Evolutionary conservation across 495 filamentous ascomycete species (phyloP).

Genomic region (Neurospora sp.): DNA sequence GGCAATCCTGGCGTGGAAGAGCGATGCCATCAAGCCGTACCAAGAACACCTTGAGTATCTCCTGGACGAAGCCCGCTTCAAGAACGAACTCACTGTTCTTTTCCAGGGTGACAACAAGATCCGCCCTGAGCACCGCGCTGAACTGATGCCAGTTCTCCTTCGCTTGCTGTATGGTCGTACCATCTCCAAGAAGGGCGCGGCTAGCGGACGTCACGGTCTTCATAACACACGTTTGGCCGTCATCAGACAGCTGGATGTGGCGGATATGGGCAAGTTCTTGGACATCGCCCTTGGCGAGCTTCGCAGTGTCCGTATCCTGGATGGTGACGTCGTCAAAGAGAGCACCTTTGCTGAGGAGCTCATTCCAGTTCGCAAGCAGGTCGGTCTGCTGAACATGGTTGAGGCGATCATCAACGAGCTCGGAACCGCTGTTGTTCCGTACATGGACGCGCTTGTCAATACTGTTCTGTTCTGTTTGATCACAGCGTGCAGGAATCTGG

Average conservation of each 20-base stretch:
- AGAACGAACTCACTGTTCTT: constrained; percentile 81
- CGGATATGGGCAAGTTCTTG: constrained; percentile 68
- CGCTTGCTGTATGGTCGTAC: constrained; percentile 81
- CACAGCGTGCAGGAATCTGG: constrained; percentile 51
- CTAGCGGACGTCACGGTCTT: constrained; percentile 48
- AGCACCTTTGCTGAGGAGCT: constrained; percentile 42
- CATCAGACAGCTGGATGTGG: constrained; percentile 38
- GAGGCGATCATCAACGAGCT: constrained; percentile 79
- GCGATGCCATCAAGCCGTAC: constrained; percentile 61
- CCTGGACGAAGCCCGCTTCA: constrained; percentile 82
- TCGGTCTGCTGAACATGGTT: constrained; percentile 83
- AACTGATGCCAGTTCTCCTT: constrained; percentile 75
- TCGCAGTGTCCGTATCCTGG: constrained; percentile 42
- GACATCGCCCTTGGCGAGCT: constrained; percentile 71
- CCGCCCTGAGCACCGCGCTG: constrained; percentile 56
- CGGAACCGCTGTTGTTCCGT: constrained; percentile 54
- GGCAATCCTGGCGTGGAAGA: constrained; percentile 83
- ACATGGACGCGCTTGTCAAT: constrained; percentile 53
- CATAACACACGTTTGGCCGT: constrained; percentile 53
- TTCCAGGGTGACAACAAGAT: constrained; percentile 75
- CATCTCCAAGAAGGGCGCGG: constrained; percentile 68
- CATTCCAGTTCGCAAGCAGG: constrained; percentile 61
- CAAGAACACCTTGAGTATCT: constrained; percentile 81
- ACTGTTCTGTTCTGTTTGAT: constrained; percentile 71
- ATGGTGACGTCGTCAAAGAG: constrained; percentile 37